Conservation (phyloP, 139 green algal genomes). For the Edaphochlamys debaryana region DNA sequence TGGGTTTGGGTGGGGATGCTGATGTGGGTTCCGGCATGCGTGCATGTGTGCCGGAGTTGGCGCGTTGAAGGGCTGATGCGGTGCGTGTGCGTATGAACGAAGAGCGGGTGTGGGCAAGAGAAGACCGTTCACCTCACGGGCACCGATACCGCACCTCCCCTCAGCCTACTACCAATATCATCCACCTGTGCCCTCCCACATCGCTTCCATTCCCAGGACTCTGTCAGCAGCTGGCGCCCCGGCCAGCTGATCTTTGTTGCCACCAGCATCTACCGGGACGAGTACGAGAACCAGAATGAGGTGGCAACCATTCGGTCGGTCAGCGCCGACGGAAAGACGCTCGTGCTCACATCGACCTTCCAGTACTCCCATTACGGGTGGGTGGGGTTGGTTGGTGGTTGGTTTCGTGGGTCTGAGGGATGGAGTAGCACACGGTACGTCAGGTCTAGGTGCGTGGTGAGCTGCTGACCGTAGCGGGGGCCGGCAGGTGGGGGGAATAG, state of each 20-base stretch:
- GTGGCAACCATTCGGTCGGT: slow-evolving; percentile 49
- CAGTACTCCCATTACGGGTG: slow-evolving; percentile 64
- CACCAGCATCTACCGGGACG: slow-evolving; percentile 65
- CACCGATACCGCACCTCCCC: not conserved
- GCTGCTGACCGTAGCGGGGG: too few species aligned
- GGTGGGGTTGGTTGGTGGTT: not conserved
- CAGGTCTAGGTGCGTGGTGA: too few species aligned
- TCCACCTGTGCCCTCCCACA: not conserved
- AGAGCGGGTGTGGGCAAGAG: too few species aligned
- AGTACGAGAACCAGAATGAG: slow-evolving; percentile 71
- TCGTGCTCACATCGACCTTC: slow-evolving; percentile 30
- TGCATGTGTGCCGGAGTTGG: not conserved
- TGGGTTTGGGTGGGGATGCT: not conserved
- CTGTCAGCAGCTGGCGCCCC: slow-evolving; percentile 49
- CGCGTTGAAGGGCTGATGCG: too few species aligned
- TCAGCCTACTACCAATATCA: not conserved
- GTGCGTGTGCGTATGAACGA: too few species aligned
- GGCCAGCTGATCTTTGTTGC: slow-evolving; percentile 62
- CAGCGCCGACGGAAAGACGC: slow-evolving; percentile 36
- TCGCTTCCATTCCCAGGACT: slow-evolving; percentile 41
- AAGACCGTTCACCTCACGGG: too few species aligned
- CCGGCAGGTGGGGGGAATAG: too few species aligned
- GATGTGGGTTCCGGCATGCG: too few species aligned
- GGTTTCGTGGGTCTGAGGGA: too few species aligned
- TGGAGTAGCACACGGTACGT: too few species aligned